Percentiles rank a stretch among this genome's conserved stretches.
Conservation (phyloP, 805 yeast species). For the Wickerhamiella dianesei region DNA sequence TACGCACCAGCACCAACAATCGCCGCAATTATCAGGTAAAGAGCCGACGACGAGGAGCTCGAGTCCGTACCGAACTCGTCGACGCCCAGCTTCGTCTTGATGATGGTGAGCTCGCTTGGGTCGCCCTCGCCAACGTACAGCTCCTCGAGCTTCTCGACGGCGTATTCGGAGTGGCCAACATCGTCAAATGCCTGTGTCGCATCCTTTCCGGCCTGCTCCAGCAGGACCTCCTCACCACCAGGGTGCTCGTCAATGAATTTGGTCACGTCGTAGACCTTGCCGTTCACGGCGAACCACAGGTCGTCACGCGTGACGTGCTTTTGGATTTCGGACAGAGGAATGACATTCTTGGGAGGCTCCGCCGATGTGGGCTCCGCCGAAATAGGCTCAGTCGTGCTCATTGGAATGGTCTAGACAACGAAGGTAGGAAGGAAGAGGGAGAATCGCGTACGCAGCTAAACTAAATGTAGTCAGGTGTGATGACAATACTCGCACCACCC, state of each 20-base stretch:
- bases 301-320: conserved; percentile 38
- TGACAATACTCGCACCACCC: neutral
- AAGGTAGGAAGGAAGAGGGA: too few species aligned
- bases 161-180: conserved; percentile 96
- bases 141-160: conserved; percentile 58
- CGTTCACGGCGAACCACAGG: conserved; percentile 59
- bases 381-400: neutral
- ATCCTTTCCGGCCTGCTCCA: conserved; percentile 71
- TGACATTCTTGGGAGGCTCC: conserved; percentile 16
- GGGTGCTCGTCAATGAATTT: conserved; percentile 49
- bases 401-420: too few species aligned
- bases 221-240: conserved; percentile 73
- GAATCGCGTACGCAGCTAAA: too few species aligned
- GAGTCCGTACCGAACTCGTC: conserved; percentile 15
- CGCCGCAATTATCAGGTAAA: conserved; percentile 21
- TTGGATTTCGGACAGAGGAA: conserved; percentile 32
- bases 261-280: conserved; percentile 54
- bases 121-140: conserved; percentile 70
- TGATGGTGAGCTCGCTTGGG: conserved; percentile 28
- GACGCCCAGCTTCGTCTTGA: conserved; percentile 13
- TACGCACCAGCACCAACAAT: conserved; percentile 26
- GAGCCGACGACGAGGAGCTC: conserved; percentile 15
- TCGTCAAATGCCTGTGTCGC: conserved; percentile 61
- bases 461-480: too few species aligned
- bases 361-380: conserved; percentile 3